These are phyloP conservation scores for Vaccinium macrocarpon DNA, from an alignment of 148 eudicot genomes.

Conservation along the genomic window DNA sequence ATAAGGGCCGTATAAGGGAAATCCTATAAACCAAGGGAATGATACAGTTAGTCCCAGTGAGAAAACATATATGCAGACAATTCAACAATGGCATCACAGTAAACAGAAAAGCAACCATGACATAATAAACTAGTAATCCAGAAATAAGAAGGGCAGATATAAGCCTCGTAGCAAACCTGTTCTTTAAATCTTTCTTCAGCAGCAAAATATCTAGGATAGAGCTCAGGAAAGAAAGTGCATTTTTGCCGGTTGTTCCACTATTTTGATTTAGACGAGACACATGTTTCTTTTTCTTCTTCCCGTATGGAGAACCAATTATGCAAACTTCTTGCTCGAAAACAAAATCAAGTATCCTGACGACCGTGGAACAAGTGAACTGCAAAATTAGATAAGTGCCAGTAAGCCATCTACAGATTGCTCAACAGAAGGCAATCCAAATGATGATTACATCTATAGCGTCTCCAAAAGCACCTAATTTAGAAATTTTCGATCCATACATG, in stretches of 20 bases:
- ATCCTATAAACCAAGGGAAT: conserved; percentile 27
- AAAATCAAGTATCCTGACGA: conserved; percentile 44
- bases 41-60: background rate
- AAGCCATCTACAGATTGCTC: background rate
- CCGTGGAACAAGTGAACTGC: conserved; percentile 53
- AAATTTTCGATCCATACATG: background rate
- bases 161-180: conserved; percentile 37
- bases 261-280: conserved; percentile 12
- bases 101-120: background rate
- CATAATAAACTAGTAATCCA: background rate
- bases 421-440: conserved; percentile 14
- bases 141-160: background rate
- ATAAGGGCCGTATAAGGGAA: conserved; percentile 60
- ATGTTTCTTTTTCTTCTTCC: conserved; percentile 57
- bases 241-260: conserved; percentile 11
- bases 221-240: conserved; percentile 45
- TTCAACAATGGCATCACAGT: conserved; percentile 8
- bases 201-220: conserved; percentile 76
- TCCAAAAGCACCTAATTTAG: background rate
- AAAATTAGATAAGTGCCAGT: conserved; percentile 3
- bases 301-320: conserved; percentile 21
- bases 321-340: conserved; percentile 30
- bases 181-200: conserved; percentile 68
- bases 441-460: background rate
- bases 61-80: conserved; percentile 5